These are phyloP conservation scores for Hanseniaspora sp. DNA, from an alignment of 1,139 yeast genomes.

Conservation along the genomic window DNA sequence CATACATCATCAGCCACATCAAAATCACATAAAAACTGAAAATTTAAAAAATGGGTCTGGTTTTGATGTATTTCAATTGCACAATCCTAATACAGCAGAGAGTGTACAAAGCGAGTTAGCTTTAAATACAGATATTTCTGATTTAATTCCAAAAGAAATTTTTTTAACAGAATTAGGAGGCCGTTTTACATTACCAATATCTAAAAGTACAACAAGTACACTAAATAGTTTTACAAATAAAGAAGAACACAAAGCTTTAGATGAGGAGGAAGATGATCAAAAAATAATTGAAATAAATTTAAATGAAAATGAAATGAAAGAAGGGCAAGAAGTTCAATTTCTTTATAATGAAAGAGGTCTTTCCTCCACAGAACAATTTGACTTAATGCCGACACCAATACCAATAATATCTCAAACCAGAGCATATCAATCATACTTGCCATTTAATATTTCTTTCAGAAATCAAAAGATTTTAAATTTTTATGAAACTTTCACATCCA, in stretches of 20 bases:
- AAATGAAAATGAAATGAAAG: not conserved
- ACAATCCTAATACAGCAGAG: not conserved
- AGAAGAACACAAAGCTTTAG: not conserved
- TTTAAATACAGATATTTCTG: not conserved
- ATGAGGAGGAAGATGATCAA: not conserved
- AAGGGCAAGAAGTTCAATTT: not conserved
- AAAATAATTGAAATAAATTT: not conserved
- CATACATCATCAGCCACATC: too few relatives aligned
- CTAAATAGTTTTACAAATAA: not conserved
- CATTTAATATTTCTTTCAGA: slow-evolving; percentile 11
- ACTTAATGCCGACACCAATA: not conserved
- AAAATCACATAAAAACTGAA: too few relatives aligned
- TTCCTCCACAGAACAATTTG: not conserved
- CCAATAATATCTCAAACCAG: slow-evolving; percentile 5
- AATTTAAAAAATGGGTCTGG: too few relatives aligned
- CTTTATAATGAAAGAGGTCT: not conserved
- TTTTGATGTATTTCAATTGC: not conserved
- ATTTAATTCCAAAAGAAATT: not conserved
- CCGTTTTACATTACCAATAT: not conserved
- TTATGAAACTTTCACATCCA: slow-evolving; percentile 12
- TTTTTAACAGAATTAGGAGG: not conserved
- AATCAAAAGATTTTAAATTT: slow-evolving; percentile 13
- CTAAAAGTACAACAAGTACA: too few relatives aligned
- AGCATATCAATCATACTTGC: slow-evolving; percentile 7
- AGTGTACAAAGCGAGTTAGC: too few relatives aligned